A percentile compares a stretch with the other conserved stretches of the same genome.
phyloP scores from a whole-genome alignment of 768 basidiomycete species.

The Chalciporus sphaerocephalus region DNA sequence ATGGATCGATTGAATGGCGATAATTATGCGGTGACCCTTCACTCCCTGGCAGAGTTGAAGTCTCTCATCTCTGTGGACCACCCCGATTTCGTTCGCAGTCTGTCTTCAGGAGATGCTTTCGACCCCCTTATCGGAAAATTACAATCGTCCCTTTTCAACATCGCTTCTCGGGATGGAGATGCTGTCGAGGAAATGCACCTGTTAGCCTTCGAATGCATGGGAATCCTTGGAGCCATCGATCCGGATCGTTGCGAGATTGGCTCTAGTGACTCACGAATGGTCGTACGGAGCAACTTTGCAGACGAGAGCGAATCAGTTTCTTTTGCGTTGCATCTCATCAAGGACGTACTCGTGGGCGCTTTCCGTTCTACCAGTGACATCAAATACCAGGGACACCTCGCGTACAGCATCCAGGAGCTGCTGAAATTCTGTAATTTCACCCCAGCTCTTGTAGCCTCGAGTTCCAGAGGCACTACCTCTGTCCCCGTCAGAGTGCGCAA shows the following conservation, averaged over 20 bases:
- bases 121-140: constrained; percentile 69
- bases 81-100: constrained; percentile 48
- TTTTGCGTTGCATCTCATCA: constrained; percentile 85
- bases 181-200: constrained; percentile 60
- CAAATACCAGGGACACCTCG: constrained; percentile 83
- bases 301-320: constrained; percentile 70
- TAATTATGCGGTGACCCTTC: constrained; percentile 71
- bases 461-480: constrained; percentile 36
- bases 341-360: constrained; percentile 79
- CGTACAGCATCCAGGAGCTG: constrained; percentile 89
- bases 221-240: constrained; percentile 88
- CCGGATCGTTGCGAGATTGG: constrained; percentile 84
- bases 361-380: constrained; percentile 94
- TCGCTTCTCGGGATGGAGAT: constrained; percentile 77
- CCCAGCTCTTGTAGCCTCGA: constrained; percentile 60
- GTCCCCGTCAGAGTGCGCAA: constrained; percentile 63
- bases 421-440: constrained; percentile 84
- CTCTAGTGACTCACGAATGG: constrained; percentile 54
- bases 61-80: constrained; percentile 51
- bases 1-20: constrained; percentile 74
- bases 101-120: constrained; percentile 84
- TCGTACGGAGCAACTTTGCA: constrained; percentile 75
- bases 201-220: constrained; percentile 85
- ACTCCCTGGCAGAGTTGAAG: constrained; percentile 74
- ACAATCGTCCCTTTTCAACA: constrained; percentile 59